Evolutionary conservation across 352 stramenopile genomes (phyloP), one percentile per base, ranked within the genome.

Genomic region (Aphanomyces astaci): DNA sequence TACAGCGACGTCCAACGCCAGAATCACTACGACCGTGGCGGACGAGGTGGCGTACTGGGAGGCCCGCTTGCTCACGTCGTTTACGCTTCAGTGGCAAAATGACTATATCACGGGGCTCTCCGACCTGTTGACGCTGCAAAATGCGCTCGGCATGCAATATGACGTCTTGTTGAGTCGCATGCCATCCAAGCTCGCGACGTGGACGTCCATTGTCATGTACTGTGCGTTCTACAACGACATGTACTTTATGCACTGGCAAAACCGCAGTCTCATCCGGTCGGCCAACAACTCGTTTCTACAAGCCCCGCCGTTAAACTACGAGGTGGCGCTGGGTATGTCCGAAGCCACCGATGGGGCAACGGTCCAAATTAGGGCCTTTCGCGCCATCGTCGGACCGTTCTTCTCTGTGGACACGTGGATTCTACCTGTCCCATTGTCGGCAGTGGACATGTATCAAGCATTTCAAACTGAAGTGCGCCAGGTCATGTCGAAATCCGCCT

Each of bases 11-110:
- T 39, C 59, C 5, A 66, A 32, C 11, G 59, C 59, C 4, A 3
- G 17, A 10, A 11, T 25, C 32, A 33, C 59, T 7, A 66, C 59
- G 4, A 43, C 59, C 9, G 33, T 66, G 30, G 43, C 27, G 1
- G 25, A 66, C 36, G 56, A 64, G 24, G 27, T 64, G 3, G 11
- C 19, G 10, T 64, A 64, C 43, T 64, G 56, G 56, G 7, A 5
- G 24, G 10, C 56, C n/a, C 43, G 24, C 28, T 24, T 24, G 27
- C 24, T 64, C 13, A 49, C 56, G 24, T 49, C 25, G 2, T 64
- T 64, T 32, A 30, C 49, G 43, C 25, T 64, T n/a, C 56, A 64
- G 56, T 64, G 25, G 25, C 56, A 64, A 7, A 53, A 4, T 15
- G 27, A 31, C 4, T 64, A 31, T 25, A 15, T 33, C 15, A 30